Percentiles rank a stretch among this genome's conserved stretches.
phyloP scores from a whole-genome alignment of 148 eudicot genomes.

The Vaccinium myrtillus region DNA sequence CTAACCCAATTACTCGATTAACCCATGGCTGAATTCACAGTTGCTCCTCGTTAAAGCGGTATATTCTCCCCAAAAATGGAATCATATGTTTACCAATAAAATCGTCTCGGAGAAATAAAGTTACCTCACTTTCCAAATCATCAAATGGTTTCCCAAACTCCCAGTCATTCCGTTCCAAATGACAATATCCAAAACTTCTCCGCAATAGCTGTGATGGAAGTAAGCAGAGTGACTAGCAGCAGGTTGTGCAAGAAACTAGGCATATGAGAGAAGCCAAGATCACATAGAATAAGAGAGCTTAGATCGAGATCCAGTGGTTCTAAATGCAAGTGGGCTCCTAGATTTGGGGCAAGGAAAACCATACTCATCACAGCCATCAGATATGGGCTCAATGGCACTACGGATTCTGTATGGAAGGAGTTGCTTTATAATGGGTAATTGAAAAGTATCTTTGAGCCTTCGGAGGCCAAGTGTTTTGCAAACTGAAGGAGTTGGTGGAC shows the following conservation, averaged over 20 bases:
- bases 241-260: constrained; percentile 14
- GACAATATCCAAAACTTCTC: constrained; percentile 3
- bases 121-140: constrained; percentile 27
- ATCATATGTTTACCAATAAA: neutral
- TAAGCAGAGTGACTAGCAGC: constrained; percentile 13
- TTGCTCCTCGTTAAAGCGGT: neutral
- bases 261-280: neutral
- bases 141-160: constrained; percentile 23
- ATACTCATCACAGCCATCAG: neutral
- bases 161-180: constrained; percentile 13
- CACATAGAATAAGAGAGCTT: neutral
- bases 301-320: neutral
- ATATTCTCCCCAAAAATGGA: too few relatives aligned
- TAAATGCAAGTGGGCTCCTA: constrained; percentile 6
- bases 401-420: neutral
- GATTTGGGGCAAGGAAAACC: neutral
- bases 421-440: neutral
- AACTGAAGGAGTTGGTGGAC: constrained; percentile 3
- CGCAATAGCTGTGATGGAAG: constrained; percentile 15
- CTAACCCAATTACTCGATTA: neutral
- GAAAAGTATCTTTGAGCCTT: constrained; percentile 5
- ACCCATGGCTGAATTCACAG: neutral
- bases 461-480: neutral
- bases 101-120: neutral
- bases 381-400: neutral